phyloP scores from a whole-genome alignment of 352 stramenopile species.

The Phytophthora idaei region DNA sequence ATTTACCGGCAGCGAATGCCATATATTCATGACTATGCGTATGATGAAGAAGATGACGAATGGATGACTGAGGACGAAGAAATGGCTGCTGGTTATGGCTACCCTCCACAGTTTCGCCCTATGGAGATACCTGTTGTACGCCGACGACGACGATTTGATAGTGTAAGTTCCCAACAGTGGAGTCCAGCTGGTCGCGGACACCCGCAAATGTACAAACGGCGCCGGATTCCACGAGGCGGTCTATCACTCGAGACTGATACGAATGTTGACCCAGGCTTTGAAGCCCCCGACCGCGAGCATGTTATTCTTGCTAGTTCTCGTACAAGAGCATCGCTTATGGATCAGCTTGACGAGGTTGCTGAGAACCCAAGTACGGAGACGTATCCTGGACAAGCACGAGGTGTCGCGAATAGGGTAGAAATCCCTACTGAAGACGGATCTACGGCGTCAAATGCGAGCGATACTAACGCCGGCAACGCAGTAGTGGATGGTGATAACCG shows the following conservation, averaged over 20 bases:
- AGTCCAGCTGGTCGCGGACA: slow-evolving; percentile 14
- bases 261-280: slow-evolving; percentile 8
- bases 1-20: slow-evolving; percentile 40
- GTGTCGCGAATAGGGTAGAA: slow-evolving; percentile 5
- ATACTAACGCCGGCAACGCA: slow-evolving; percentile 7
- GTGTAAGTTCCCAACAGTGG: slow-evolving; percentile 28
- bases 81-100: slow-evolving; percentile 26
- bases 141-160: slow-evolving; percentile 29
- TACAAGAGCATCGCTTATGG: slow-evolving; percentile 6
- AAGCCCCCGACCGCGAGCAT: slow-evolving; percentile 6
- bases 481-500: slow-evolving; percentile 1
- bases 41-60: slow-evolving; percentile 39
- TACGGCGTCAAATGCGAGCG: slow-evolving; percentile 9
- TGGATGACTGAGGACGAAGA: slow-evolving; percentile 48
- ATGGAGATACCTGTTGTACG: slow-evolving; percentile 29
- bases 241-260: slow-evolving; percentile 13
- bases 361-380: slow-evolving; percentile 1
- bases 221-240: slow-evolving; percentile 21
- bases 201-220: slow-evolving; percentile 35
- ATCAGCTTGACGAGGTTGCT: slow-evolving; percentile 25
- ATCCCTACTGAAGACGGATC: slow-evolving; percentile 18
- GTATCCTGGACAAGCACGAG: slow-evolving; percentile 2
- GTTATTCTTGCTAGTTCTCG: slow-evolving; percentile 6
- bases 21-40: slow-evolving; percentile 45
- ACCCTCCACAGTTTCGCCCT: slow-evolving; percentile 20